Conservation (phyloP, 2,329 filamentous ascomycete genomes). For the Blastomyces silverae region DNA sequence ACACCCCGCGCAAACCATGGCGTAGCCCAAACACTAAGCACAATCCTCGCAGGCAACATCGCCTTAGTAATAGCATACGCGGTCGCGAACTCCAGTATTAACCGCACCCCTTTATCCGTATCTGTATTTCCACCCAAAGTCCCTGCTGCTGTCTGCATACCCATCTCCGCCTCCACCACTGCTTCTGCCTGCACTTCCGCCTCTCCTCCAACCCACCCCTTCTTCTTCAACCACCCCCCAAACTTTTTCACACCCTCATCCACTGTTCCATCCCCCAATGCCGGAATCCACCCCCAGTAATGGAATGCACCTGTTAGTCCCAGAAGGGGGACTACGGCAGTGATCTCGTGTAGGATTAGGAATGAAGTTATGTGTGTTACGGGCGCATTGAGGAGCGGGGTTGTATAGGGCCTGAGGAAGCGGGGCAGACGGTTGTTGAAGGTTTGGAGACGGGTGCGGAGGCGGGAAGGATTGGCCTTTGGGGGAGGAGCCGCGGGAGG, state of each 20-base stretch:
- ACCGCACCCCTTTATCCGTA: conserved; percentile 41
- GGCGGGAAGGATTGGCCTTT: not conserved
- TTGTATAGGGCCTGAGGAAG: conserved; percentile 62
- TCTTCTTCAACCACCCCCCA: conserved; percentile 67
- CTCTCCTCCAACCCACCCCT: conserved; percentile 63
- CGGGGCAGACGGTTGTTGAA: conserved; percentile 52
- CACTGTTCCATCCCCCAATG: conserved; percentile 36
- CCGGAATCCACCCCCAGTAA: conserved; percentile 66
- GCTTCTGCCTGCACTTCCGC: conserved; percentile 43
- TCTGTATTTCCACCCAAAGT: not conserved
- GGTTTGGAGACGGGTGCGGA: conserved; percentile 30
- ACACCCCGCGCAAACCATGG: conserved; percentile 79
- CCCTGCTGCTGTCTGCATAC: conserved; percentile 23
- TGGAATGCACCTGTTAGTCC: conserved; percentile 72
- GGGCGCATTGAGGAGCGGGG: conserved; percentile 66
- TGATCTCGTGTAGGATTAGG: conserved; percentile 83
- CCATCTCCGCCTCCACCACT: conserved; percentile 29
- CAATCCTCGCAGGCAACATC: conserved; percentile 68
- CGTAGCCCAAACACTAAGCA: conserved; percentile 76
- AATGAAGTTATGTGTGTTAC: conserved; percentile 79
- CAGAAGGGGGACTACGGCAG: conserved; percentile 72
- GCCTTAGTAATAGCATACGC: conserved; percentile 89
- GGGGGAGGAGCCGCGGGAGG: not conserved
- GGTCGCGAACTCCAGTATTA: conserved; percentile 66
- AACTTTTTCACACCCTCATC: conserved; percentile 64